These are phyloP conservation scores for Fusarium clavum DNA, from an alignment of 2,329 filamentous ascomycete species.

Conservation along the genomic window DNA sequence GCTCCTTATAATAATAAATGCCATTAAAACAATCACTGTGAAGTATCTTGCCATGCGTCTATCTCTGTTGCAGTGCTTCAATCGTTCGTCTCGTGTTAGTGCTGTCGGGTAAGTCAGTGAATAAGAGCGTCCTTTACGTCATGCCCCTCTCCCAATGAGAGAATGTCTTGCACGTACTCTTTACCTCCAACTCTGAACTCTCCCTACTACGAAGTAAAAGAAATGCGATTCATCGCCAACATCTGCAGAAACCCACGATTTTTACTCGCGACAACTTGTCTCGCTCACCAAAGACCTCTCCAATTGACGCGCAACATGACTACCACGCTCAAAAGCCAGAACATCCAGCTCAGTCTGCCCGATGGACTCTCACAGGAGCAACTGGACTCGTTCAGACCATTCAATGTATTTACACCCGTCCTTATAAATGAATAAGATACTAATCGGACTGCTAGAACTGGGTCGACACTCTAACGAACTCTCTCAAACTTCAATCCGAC, in stretches of 20 bases:
- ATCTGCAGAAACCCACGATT: constrained; percentile 9
- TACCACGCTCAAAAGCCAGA: constrained; percentile 41
- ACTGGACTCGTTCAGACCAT: constrained; percentile 61
- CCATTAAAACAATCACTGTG: rapidly evolving
- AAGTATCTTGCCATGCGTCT: not conserved
- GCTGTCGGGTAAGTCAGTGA: not conserved
- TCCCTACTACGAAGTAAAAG: not conserved
- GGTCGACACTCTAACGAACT: constrained; percentile 60
- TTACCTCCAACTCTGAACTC: not conserved
- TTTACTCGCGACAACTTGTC: constrained; percentile 3
- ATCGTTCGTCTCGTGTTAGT: not conserved
- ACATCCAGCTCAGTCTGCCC: constrained; percentile 58
- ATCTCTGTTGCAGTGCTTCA: not conserved
- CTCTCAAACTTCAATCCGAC: constrained; percentile 59
- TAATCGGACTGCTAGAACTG: constrained; percentile 55
- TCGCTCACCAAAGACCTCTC: constrained; percentile 1
- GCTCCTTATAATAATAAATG: rapidly evolving
- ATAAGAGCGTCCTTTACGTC: constrained; percentile 18
- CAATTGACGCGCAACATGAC: constrained; percentile 36
- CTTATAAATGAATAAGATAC: rapidly evolving
- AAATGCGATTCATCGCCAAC: constrained; percentile 26
- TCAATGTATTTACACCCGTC: constrained; percentile 54
- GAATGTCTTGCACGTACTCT: not conserved
- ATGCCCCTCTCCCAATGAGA: not conserved
- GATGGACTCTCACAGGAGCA: constrained; percentile 58